Evolutionary conservation across 1,284 basidiomycete genomes (phyloP), one percentile per base, ranked within the genome.

Genomic region (Ustilago shanxiensis): DNA sequence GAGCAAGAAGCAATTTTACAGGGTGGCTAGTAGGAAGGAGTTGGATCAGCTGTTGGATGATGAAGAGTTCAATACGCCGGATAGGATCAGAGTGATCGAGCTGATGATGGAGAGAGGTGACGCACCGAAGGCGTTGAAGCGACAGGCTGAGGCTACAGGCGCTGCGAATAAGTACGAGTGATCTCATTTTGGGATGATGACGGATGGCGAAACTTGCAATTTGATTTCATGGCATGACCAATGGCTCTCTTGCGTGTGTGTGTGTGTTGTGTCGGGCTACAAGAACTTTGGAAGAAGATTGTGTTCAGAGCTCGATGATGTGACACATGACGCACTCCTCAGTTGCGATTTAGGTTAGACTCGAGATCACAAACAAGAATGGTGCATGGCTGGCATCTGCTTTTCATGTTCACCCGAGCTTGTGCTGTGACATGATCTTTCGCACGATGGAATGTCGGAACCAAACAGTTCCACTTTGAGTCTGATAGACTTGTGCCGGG

Each of bases 31-130:
- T 58, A 92, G 91, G 85, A 71, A 86, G 4, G 92, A 92, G 84
- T 87, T 95, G 29, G 88, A 90, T 31, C 85, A 83, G 10, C 88
- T 95, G 28, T 88, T 95, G 60, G 87, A 89, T 18, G 88, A 91
- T 79, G 71, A 86, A 1, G 82, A 87, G 10, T 94, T 95, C 79
- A 89, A 88, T 1, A 88, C 81, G 37, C 90, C 91, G 4, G 88
- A 90, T 53, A 89, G 89, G 83, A 91, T 93, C 60, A 92, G 93
- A 85, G 87, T 95, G 35, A 91, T 95, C 9, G 93, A 95, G 86
- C 89, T 95, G 10, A 87, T 91, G 66, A 93, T 95, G 92, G 89
- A 88, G 44, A 89, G 89, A 74, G 87, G 89, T 31, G 93, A 95
- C 86, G 92, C 92, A 0, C 93, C 93, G 2, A 86, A 88, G 47